phyloP scores from a whole-genome alignment of 805 yeast species.

The Saturnispora saitoi region DNA sequence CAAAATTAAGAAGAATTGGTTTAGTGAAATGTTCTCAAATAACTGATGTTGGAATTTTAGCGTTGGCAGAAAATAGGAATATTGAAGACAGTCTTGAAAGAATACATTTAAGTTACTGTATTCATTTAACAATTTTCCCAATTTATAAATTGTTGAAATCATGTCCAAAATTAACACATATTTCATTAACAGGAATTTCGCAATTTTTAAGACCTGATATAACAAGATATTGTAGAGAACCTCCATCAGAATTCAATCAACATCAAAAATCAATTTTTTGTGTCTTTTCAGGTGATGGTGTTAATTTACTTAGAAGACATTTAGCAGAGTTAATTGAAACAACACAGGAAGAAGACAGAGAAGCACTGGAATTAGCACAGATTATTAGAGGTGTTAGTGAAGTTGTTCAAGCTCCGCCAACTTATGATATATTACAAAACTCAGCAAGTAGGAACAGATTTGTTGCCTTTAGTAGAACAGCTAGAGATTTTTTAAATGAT shows the following conservation, averaged over 20 bases:
- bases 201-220: constrained; percentile 85
- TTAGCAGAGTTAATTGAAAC: constrained; percentile 34
- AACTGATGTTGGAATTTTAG: constrained; percentile 73
- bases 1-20: constrained; percentile 82
- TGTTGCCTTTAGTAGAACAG: constrained; percentile 22
- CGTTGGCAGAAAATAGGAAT: constrained; percentile 50
- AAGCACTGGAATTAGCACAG: constrained; percentile 25
- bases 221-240: constrained; percentile 78
- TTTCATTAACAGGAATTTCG: constrained; percentile 84
- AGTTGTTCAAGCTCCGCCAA: constrained; percentile 12
- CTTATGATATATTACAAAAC: constrained; percentile 12
- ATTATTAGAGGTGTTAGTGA: constrained; percentile 21
- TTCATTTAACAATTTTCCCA: constrained; percentile 69
- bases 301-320: constrained; percentile 62
- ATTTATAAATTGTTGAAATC: constrained; percentile 63
- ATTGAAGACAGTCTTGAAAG: constrained; percentile 76
- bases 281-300: constrained; percentile 90
- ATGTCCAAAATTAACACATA: constrained; percentile 82
- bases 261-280: constrained; percentile 82
- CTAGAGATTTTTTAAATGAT: constrained; percentile 24
- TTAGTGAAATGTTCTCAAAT: constrained; percentile 84
- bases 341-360: constrained; percentile 26
- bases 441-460: constrained; percentile 21
- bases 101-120: constrained; percentile 87
- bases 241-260: constrained; percentile 86